Evolutionary conservation across 257 asterid species (phyloP).

Genomic region (Striga asiatica): DNA sequence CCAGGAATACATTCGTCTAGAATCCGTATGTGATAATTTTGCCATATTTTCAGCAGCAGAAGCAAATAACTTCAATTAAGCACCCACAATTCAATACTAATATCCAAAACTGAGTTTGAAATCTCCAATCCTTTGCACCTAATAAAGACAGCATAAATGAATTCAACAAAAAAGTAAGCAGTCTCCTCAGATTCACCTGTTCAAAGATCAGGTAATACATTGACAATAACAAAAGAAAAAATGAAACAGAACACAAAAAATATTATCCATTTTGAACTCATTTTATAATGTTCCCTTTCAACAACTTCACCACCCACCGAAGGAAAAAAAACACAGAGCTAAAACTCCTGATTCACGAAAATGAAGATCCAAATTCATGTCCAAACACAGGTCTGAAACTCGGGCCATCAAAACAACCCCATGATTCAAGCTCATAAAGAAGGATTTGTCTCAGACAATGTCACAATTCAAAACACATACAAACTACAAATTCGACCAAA

Average conservation of each 20-base stretch:
- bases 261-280: neutral
- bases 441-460: neutral
- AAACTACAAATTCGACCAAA: slow-evolving; percentile 3
- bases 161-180: neutral
- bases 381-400: slow-evolving; percentile 5
- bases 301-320: slow-evolving; percentile 5
- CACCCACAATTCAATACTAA: slow-evolving; percentile 38
- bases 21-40: slow-evolving; percentile 39
- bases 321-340: too few species aligned
- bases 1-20: slow-evolving; percentile 91
- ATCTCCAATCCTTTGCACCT: slow-evolving; percentile 28
- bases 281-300: neutral
- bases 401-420: slow-evolving; percentile 15
- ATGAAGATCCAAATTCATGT: slow-evolving; percentile 16
- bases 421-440: slow-evolving; percentile 22
- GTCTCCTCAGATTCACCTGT: too few species aligned
- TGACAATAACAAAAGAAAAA: slow-evolving; percentile 6
- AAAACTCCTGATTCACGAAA: slow-evolving; percentile 13
- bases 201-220: slow-evolving; percentile 13
- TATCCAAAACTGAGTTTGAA: slow-evolving; percentile 23
- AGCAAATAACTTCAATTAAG: too few species aligned
- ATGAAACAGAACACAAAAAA: slow-evolving; percentile 5
- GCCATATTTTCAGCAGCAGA: slow-evolving; percentile 52
- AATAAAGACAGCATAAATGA: slow-evolving; percentile 5
- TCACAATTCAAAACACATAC: neutral